Percentiles rank a stretch among this genome's conserved stretches.
These are phyloP conservation scores for Parachaetomium inaequale DNA, from an alignment of 495 filamentous ascomycete species.

Conservation along the genomic window DNA sequence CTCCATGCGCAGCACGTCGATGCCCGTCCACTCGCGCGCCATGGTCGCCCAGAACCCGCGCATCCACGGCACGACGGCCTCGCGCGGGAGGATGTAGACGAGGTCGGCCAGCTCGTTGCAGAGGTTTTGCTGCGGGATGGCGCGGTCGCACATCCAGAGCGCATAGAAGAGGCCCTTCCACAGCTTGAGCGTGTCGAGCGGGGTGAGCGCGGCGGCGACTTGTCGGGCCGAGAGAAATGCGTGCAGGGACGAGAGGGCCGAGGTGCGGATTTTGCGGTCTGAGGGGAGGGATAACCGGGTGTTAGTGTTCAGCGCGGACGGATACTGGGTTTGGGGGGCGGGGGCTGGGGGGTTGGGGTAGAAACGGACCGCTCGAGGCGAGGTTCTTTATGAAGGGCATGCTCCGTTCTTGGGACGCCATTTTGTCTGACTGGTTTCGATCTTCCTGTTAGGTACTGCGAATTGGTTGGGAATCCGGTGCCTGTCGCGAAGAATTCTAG, in stretches of 20 bases:
- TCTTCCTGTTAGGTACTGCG: not conserved
- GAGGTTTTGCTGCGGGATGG: conserved; percentile 80
- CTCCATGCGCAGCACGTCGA: conserved; percentile 85
- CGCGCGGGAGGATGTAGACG: conserved; percentile 57
- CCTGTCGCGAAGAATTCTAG: not conserved
- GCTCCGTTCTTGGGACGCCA: conserved; percentile 43
- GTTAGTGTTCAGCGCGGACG: not conserved
- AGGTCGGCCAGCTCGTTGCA: conserved; percentile 72
- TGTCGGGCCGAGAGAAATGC: conserved; percentile 69
- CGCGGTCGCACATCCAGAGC: conserved; percentile 92
- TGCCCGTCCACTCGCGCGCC: conserved; percentile 69
- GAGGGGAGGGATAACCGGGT: not conserved
- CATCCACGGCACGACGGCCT: conserved; percentile 60
- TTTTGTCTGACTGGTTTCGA: conserved; percentile 21
- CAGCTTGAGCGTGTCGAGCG: conserved; percentile 80
- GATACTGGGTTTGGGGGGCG: no score
- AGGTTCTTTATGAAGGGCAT: conserved; percentile 54
- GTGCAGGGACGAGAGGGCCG: conserved; percentile 73
- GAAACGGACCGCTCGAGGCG: conserved; percentile 48
- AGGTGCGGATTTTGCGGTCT: conserved; percentile 81
- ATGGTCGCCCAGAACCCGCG: conserved; percentile 89
- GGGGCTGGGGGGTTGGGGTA: not conserved
- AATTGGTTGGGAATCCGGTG: not conserved
- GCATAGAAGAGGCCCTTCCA: conserved; percentile 98
- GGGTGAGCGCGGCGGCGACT: conserved; percentile 50